A percentile compares a stretch with the other conserved stretches of the same genome.
These are phyloP conservation scores for Chaetoceros tenuissimus DNA, from an alignment of 108 stramenopile genomes.

Conservation along the genomic window DNA sequence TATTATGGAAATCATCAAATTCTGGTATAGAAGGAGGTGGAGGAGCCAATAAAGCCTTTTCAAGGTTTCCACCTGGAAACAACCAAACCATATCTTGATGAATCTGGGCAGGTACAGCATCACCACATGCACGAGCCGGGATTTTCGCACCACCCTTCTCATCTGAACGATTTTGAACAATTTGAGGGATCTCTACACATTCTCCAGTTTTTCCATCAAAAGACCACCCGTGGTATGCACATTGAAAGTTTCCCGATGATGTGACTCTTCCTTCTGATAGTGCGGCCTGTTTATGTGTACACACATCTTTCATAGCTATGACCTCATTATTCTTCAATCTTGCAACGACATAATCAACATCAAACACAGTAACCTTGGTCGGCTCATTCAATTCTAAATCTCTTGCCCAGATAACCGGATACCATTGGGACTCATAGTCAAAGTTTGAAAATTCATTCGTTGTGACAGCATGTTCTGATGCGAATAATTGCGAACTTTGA, in stretches of 20 bases:
- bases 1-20: conserved; percentile 16
- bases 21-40: conserved; percentile 55
- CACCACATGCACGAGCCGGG: conserved; percentile 26
- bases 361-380: conserved; percentile 54
- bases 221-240: conserved; percentile 66
- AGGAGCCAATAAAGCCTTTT: conserved; percentile 31
- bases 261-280: conserved; percentile 56
- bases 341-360: conserved; percentile 58
- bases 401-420: conserved; percentile 50
- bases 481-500: no score
- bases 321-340: conserved; percentile 19
- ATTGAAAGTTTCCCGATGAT: conserved; percentile 36
- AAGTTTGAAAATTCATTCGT: conserved; percentile 32
- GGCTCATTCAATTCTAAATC: conserved; percentile 47
- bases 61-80: conserved; percentile 30
- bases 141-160: background rate
- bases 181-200: conserved; percentile 53
- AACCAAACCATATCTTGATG: conserved; percentile 54
- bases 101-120: conserved; percentile 31
- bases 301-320: conserved; percentile 39
- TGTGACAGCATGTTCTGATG: no score
- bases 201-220: conserved; percentile 46
- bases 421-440: conserved; percentile 52
- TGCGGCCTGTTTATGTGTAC: conserved; percentile 57
- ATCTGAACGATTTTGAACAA: conserved; percentile 13